Conservation (phyloP, 176 grass and related monocot species). For the Puccinellia tenuiflora region DNA sequence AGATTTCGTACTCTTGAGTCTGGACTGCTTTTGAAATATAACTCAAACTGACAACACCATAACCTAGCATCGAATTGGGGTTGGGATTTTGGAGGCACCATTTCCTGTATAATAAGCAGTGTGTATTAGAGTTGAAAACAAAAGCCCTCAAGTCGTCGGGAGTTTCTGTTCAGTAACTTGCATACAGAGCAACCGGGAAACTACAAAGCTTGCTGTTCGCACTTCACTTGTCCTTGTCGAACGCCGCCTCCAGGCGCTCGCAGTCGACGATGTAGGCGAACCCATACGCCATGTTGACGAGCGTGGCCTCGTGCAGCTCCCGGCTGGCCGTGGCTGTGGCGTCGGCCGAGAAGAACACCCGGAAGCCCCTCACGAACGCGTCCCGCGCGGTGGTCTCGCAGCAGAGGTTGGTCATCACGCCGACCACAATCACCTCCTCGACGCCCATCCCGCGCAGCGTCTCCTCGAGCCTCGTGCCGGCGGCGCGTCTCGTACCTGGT, state of each 20-base stretch:
- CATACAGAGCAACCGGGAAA: background rate
- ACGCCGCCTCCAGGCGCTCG: constrained; percentile 38
- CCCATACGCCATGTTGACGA: constrained; percentile 59
- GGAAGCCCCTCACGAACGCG: constrained; percentile 63
- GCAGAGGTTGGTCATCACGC: constrained; percentile 84
- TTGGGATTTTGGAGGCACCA: too few species aligned
- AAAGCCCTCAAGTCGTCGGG: background rate
- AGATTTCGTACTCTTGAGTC: background rate
- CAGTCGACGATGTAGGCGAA: constrained; percentile 67
- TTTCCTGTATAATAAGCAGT: too few species aligned
- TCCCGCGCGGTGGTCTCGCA: constrained; percentile 74
- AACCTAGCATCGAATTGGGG: background rate
- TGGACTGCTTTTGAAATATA: too few species aligned
- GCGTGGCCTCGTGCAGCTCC: constrained; percentile 59
- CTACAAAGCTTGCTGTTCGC: background rate
- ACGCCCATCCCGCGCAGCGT: too few species aligned
- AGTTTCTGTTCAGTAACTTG: background rate
- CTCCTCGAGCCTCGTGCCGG: constrained; percentile 46
- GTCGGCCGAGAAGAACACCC: constrained; percentile 80
- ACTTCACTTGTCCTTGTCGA: constrained; percentile 26
- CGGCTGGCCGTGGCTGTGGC: constrained; percentile 46
- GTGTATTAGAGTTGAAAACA: background rate
- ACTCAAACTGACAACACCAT: background rate
- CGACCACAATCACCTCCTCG: constrained; percentile 59
- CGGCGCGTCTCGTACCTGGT: background rate